Base-by-base conservation (phyloP, 768 basidiomycete genomes). In the Leccinum rimulosum region DNA sequence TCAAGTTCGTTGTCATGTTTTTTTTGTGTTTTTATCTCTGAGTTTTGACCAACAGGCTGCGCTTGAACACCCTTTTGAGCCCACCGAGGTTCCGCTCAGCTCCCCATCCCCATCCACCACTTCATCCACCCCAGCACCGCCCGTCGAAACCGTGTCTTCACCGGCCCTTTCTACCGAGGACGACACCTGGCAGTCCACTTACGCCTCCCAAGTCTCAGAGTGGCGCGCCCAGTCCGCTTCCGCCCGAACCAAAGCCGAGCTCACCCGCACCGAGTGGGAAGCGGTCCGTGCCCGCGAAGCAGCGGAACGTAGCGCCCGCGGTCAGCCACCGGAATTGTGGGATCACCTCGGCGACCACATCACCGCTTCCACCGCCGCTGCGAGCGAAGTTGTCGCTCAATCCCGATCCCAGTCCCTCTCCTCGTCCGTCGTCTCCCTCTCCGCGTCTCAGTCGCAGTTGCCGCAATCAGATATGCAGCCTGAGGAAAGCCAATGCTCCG, bases 221-320 rank as follows among this genome's bases (percentile, higher is more conserved):
- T 94, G 91, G 92, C 86, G 86, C 43, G 82, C 82, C 25, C 83
- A 85, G 65, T 87, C 86, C 40, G 86, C 89, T 31, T 82, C 83
- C 60, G 86, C 85, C 48, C 86, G 90, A 54, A 78, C 83, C 68
- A 91, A 87, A 70, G 88, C 90, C 9, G 91, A 91, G 75, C 80
- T 79, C 61, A 84, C 86, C 71, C 87, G 91, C 10, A 80, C 80
- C 47, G 78, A 80, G 61, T 93, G 89, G 89, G 90, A 89, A 69
- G 75, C 77, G 15, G 76, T 88, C 51, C 82, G 91, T 7, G 57
- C 58, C 12, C 58, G 57, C 5, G 72, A 73, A 45, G 79, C 77
- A 33, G 76, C 76, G 35, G 86, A 89, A 72, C 76, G 76, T 54
- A 72, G 77, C 6, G 58, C 66, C 30, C 61, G 60, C 35, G 66